Evolutionary conservation across 2,329 filamentous ascomycete species (phyloP), one percentile per base, ranked within the genome.

Genomic region (Colletotrichum sp.): DNA sequence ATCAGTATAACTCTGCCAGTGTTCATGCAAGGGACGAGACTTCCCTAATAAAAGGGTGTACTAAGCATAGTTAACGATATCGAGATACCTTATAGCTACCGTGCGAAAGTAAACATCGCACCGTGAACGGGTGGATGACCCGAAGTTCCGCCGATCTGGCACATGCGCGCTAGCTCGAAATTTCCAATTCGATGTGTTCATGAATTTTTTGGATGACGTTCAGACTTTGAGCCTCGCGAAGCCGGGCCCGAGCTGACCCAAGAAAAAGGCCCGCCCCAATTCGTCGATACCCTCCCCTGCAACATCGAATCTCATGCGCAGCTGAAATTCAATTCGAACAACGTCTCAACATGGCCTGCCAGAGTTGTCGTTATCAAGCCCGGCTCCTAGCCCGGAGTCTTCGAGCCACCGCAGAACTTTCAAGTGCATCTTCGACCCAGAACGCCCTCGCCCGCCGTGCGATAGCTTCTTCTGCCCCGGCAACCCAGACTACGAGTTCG

Each of bases 361-460:
- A 88, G 79, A 86, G 83, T 81, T 90, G 89, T 82, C 84, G 85
- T 77, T 81, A 84, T 57, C 87, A 88, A 81, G 83, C 88, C 77
- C 82, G 84, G 75, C 82, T 82, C 63, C 78, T 88, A 59, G 80
- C 86, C 72, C 84, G 84, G 70, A 78, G 75, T 59, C 73, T 78
- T 28, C 75, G 69, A 44, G 76, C 69, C 7, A 72, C 75, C 22
- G 68, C 75, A 59, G 75, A 76, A n/a, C 55, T 77, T 34, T 59
- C 69, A 8, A 68, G 64, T 55, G 68, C 79, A 65, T 36, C 44
- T 52, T 22, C 68, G 63, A 36, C 61, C n/a, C 57, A 70, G 57
- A 65, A 69, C 13, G 71, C 48, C 22, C 11, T 68, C n/a, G 52
- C 69, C n/a, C 63, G 55, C 61, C 73, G 61, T 22, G 34, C 28